Evolutionary conservation across 164 flowering plant species (phyloP), one percentile per base, ranked within the genome.

Genomic region (Nymphaea thermarum): DNA sequence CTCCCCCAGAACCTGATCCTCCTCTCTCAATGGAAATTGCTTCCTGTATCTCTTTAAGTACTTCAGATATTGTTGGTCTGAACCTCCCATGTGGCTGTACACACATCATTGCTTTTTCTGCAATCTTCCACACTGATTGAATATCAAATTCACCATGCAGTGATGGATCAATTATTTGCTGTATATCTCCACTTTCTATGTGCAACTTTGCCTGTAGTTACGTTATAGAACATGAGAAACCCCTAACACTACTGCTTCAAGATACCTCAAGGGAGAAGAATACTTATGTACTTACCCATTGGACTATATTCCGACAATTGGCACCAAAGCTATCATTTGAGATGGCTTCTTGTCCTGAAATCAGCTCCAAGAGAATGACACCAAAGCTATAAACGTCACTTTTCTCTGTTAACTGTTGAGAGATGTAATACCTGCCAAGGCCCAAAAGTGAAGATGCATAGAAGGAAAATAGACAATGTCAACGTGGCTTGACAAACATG

Each of bases 301-400:
- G 97, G 71, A 95, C 97, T 59, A 95, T 92, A 76, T 92, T 90
- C n/a, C 98, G 89, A 78, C 90, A 87, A 76, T 85, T 82, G 3
- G 76, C 77, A 43, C 98, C 98, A 76, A 95, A 92, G 81, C 80
- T 88, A 79, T 89, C 96, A 71, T 84, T 90, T 25, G 99, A 95
- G 71, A 95, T 86, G 4, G 99, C 96, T 80, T 95, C 94, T 71
- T 85, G 89, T 45, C 99, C 99, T 36, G 99, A 90, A 66, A 95
- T 87, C 71, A 95, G 78, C 82, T 95, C 99, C 11, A 95, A 87
- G 65, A 95, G 96, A 75, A 94, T 91, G 72, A 94, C 98, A 43
- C 99, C 98, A 74, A 94, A 94, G 80, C 99, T 94, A 67, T 91
- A 94, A 7, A 91, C 89, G 71, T 94, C 99, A 60, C 97, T 94